A percentile compares a stretch with the other conserved stretches of the same genome.
Evolutionary conservation across 352 stramenopile species (phyloP).

Genomic region (Phytophthora palmivora): DNA sequence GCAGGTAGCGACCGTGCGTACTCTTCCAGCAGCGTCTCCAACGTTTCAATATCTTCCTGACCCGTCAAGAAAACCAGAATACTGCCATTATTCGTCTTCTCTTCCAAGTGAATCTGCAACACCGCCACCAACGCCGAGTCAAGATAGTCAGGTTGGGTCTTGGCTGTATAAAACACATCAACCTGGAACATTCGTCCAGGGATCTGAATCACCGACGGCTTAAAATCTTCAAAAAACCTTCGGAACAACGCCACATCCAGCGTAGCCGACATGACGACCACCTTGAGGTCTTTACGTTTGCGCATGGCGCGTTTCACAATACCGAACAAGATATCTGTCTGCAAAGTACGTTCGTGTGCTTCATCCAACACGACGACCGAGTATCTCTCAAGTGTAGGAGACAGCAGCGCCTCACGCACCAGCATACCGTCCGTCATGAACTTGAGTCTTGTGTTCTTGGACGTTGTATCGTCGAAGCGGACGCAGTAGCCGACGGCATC

Average conservation of each 20-base stretch:
- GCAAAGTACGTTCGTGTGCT: slow-evolving; percentile 84
- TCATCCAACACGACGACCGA: slow-evolving; percentile 90
- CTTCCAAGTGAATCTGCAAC: slow-evolving; percentile 91
- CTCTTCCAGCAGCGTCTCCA: slow-evolving; percentile 86
- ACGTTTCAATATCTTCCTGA: slow-evolving; percentile 96
- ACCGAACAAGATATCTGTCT: slow-evolving; percentile 92
- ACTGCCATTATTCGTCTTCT: slow-evolving; percentile 80
- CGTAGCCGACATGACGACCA: slow-evolving; percentile 99
- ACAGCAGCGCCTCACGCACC: slow-evolving; percentile 88
- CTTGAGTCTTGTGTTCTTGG: slow-evolving; percentile 90
- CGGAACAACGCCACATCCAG: slow-evolving; percentile 95
- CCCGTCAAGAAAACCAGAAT: slow-evolving; percentile 96
- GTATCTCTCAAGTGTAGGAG: slow-evolving; percentile 76
- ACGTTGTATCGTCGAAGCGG: slow-evolving; percentile 94
- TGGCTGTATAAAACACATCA: slow-evolving; percentile 91
- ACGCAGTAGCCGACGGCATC: slow-evolving; percentile 92
- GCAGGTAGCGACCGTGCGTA: slow-evolving; percentile 77
- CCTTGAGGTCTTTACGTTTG: slow-evolving; percentile 88
- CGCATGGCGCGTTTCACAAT: slow-evolving; percentile 89
- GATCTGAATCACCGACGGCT: slow-evolving; percentile 85
- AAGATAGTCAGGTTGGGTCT: slow-evolving; percentile 90
- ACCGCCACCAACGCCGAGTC: slow-evolving; percentile 89
- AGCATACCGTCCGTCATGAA: slow-evolving; percentile 95
- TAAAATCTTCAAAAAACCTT: slow-evolving; percentile 93
- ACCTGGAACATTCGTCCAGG: slow-evolving; percentile 90